phyloP scores from a whole-genome alignment of 2,329 filamentous ascomycete species.

The Penicillium digitatum region DNA sequence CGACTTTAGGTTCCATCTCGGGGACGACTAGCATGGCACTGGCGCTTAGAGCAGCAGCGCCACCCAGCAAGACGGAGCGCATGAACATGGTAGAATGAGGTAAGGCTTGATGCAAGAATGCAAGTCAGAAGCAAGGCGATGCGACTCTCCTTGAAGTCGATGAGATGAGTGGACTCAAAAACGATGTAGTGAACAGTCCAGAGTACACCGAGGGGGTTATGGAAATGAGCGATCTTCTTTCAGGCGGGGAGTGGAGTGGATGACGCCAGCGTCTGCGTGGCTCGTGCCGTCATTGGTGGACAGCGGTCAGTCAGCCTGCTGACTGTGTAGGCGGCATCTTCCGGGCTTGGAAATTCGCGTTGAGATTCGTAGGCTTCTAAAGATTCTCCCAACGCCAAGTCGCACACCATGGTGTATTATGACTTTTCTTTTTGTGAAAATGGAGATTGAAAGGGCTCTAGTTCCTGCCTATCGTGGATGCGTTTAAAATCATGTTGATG shows the following conservation, averaged over 20 bases:
- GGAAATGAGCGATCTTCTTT: slow-evolving; percentile 9
- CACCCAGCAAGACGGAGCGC: slow-evolving; percentile 33
- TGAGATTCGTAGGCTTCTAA: background rate
- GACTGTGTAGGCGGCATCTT: background rate
- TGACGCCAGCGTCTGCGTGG: slow-evolving; percentile 10
- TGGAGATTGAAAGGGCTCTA: slow-evolving; percentile 35
- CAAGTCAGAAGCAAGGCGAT: background rate
- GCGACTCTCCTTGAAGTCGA: background rate
- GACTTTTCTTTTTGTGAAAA: slow-evolving; percentile 10
- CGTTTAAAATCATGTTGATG: slow-evolving; percentile 37
- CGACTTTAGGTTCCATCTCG: slow-evolving; percentile 27
- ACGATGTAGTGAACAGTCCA: background rate
- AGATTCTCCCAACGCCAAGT: background rate
- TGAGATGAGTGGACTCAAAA: background rate
- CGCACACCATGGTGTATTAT: background rate
- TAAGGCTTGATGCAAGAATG: background rate
- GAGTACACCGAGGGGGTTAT: slow-evolving; percentile 2
- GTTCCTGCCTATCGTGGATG: slow-evolving; percentile 41
- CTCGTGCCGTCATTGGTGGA: slow-evolving; percentile 6
- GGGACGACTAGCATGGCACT: slow-evolving; percentile 40
- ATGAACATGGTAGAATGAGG: slow-evolving; percentile 30
- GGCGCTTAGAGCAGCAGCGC: slow-evolving; percentile 34
- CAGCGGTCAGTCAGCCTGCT: background rate
- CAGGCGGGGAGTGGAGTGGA: slow-evolving; percentile 7
- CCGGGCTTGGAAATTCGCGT: background rate